Conservation (phyloP, 805 yeast genomes). For the Pichia manshurica region DNA sequence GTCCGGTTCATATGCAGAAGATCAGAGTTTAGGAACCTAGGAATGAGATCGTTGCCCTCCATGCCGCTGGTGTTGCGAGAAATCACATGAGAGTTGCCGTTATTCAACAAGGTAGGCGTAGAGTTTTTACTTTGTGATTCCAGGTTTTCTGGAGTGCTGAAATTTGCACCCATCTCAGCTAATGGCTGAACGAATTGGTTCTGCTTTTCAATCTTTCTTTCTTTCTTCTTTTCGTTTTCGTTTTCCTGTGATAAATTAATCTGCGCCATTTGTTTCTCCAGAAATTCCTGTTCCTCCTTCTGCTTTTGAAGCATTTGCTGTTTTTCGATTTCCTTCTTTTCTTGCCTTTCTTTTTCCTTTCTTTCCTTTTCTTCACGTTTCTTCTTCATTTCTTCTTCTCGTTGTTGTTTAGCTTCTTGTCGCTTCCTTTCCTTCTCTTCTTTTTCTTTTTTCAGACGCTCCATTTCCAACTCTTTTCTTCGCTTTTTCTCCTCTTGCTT, state of each 20-base stretch:
- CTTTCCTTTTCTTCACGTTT: conserved; percentile 32
- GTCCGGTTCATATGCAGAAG: background rate
- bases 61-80: too few relatives aligned
- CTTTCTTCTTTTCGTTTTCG: too few relatives aligned
- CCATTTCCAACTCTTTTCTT: conserved; percentile 38
- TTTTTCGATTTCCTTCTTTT: conserved; percentile 24
- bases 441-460: conserved; percentile 29
- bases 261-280: background rate
- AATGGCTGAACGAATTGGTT: too few relatives aligned
- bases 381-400: conserved; percentile 31
- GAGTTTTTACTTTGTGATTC: too few relatives aligned
- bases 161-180: too few relatives aligned
- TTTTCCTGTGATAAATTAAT: too few relatives aligned
- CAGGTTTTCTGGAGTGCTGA: too few relatives aligned
- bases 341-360: conserved; percentile 21
- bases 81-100: too few relatives aligned
- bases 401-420: conserved; percentile 30
- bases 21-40: too few relatives aligned
- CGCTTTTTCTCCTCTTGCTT: conserved; percentile 33
- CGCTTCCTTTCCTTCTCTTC: conserved; percentile 36
- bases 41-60: too few relatives aligned
- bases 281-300: background rate
- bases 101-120: too few relatives aligned
- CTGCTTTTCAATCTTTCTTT: too few relatives aligned
- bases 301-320: conserved; percentile 1